Conservation (phyloP, 75 land plant genomes). For the Picea sitchensis region DNA sequence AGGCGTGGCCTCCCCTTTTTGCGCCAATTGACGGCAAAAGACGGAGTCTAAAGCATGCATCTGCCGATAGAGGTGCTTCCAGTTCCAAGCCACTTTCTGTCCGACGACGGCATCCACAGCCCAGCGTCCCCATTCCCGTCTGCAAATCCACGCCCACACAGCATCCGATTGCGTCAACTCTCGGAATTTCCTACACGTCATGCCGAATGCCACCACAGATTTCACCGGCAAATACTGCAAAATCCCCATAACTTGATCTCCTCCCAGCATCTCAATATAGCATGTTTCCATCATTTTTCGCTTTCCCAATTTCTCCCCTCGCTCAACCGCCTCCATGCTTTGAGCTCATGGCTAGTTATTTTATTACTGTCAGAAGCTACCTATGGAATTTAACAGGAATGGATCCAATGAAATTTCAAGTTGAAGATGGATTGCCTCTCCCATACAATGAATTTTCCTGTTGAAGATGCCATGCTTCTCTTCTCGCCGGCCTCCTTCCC, state of each 20-base stretch:
- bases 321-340: background rate
- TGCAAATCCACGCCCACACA: conserved; percentile 74
- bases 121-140: conserved; percentile 66
- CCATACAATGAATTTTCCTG: too few species aligned
- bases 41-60: conserved; percentile 43
- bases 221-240: conserved; percentile 60
- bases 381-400: too few species aligned
- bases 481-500: too few species aligned
- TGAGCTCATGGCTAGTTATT: too few species aligned
- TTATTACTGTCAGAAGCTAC: too few species aligned
- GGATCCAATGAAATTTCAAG: too few species aligned
- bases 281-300: background rate
- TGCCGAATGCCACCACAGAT: conserved; percentile 64
- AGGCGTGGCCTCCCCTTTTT: conserved; percentile 37
- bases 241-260: conserved; percentile 48
- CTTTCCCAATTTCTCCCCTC: background rate
- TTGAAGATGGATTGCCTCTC: too few species aligned
- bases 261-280: conserved; percentile 14
- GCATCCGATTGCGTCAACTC: conserved; percentile 42
- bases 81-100: conserved; percentile 14
- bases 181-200: conserved; percentile 71
- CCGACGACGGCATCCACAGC: conserved; percentile 39
- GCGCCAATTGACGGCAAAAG: conserved; percentile 45
- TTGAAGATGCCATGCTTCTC: too few species aligned
- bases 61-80: conserved; percentile 66